Evolutionary conservation across 1,139 yeast genomes (phyloP).

Genomic region (Geotrichum candidum): DNA sequence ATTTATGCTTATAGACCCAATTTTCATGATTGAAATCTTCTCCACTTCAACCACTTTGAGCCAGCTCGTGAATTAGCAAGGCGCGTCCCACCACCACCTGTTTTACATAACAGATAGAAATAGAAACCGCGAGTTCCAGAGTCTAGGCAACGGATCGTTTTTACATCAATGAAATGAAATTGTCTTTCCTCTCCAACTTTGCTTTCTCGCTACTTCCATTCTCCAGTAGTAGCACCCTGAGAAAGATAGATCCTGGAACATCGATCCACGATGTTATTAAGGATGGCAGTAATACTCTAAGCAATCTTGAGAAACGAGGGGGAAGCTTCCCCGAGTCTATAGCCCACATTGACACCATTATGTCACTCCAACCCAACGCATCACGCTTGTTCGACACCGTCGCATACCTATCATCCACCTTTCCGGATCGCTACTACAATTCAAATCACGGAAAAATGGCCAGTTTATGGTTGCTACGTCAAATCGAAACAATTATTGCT

Average conservation of each 20-base stretch:
- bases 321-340: neutral
- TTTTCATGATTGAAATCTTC: neutral
- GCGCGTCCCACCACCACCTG: neutral
- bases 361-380: neutral
- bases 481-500: conserved; percentile 44
- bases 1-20: neutral
- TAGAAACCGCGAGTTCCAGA: neutral
- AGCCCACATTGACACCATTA: neutral
- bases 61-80: neutral
- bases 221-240: neutral
- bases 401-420: conserved; percentile 41
- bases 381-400: neutral
- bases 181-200: neutral
- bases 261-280: neutral
- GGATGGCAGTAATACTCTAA: neutral
- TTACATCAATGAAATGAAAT: neutral
- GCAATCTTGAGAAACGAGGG: neutral
- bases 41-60: neutral
- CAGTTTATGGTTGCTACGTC: conserved; percentile 61
- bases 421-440: conserved; percentile 73
- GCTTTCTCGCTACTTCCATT: neutral
- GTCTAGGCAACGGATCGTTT: neutral
- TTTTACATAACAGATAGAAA: neutral
- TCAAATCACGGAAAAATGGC: conserved; percentile 63
- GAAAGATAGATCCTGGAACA: neutral